Base-by-base conservation (phyloP, 108 stramenopile species). In the Chaetoceros muelleri region DNA sequence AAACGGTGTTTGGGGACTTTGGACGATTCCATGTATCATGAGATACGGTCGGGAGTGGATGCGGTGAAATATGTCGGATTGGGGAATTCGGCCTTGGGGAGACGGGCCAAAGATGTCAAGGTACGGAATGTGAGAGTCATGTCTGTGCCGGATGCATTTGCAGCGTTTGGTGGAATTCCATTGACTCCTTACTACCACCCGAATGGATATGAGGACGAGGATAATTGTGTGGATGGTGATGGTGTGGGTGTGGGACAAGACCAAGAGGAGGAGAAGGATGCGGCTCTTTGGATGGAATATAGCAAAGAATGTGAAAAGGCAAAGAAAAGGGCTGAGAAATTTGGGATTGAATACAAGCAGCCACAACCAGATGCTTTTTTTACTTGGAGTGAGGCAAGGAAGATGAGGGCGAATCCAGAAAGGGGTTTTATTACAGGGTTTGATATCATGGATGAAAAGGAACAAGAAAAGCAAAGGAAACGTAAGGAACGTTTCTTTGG, bases 381-480 rank as follows among this genome's bases (percentile, higher is more conserved):
- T 27, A 74, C 74, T 52, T 90, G 87, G 87, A 75, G 76, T 52
- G 75, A 85, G 57, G 82, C 78, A 13, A 62, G 74, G 8, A 61
- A 75, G n/a, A 29, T 85, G 21, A 61, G 75, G 57, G 71, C 74
- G 28, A 79, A 80, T 65, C 82, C 82, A 2, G 66, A 65, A 44
- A 45, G 53, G 10, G 87, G 87, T 19, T 85, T 90, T 52, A 70
- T 79, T 54, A 84, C 87, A 0, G 87, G 87, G 1, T 74, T 90
- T 52, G 87, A 90, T 74, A 60, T 80, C 2, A 70, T 70, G 62
- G 77, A 76, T 58, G 55, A 61, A 0, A 68, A 70, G 24, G 87
- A 90, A 61, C 62, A 70, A 13, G 80, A 74, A 24, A 90, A 84
- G 57, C 70, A 75, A 28, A 69, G 81, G 53, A 71, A 76, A 2